Evolutionary conservation across 176 grass and related monocot genomes (phyloP), one percentile per base, ranked within the genome.

Genomic region (Carex scoparia): DNA sequence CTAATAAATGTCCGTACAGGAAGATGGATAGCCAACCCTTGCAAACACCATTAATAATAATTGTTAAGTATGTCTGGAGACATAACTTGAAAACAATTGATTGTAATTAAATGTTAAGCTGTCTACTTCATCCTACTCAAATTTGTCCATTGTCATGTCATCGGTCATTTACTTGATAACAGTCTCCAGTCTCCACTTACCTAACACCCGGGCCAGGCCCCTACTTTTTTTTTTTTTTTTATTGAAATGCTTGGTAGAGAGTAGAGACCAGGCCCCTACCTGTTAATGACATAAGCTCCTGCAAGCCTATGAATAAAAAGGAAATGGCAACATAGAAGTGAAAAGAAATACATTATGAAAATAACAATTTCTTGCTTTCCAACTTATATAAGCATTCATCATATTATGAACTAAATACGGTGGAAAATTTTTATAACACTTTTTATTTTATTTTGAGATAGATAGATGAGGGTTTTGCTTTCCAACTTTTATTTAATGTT

Each of bases 101-200:
- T 27, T 53, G 27, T 75, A 75, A 27, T 53, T 75, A 75, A 75
- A 51, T 68, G 23, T 51, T 83, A 67, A 83, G 32, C 61, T 67
- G 80, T 83, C 80, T 9, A 67, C 4, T 4, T 83, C 80, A 83
- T 83, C 80, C 80, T 67, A 67, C 46, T 83, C 80, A 83, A 53
- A 51, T 6, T 83, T 67, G 35, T 62, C 40, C 23, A 40, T 15
- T 65, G 42, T 62, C 80, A 49, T 28, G 80, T 83, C 80, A 82
- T 82, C 10, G 12, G 5, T 42, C 28, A 37, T 81, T 62, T 58
- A 51, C 44, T 64, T 81, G 79, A 59, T 64, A 81, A 64, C 79
- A 81, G 73, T 78, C 18, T 55, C 60, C 61, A 49, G 18, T 65
- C 9, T 51, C 48, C 60, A 61, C 4, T 23, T 62, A 62, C 58